Evolutionary conservation across 2,329 filamentous ascomycete genomes (phyloP).

Genomic region (Colletotrichum tropicale): DNA sequence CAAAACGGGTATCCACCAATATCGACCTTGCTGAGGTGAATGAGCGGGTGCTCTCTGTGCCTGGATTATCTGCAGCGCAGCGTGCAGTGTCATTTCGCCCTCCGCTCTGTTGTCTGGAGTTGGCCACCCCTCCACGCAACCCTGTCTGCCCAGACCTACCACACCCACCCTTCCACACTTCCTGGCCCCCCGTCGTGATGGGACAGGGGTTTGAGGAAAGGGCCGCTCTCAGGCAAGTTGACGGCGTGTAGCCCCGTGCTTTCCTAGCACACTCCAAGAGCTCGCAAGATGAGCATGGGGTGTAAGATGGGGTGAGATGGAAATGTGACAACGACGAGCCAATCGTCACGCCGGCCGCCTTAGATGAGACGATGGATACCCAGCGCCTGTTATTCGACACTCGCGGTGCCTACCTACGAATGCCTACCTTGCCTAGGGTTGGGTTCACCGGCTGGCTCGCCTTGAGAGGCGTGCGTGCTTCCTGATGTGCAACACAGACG

Average conservation of each 20-base stretch:
- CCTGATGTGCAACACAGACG: slow-evolving; percentile 11
- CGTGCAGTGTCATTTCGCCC: not conserved
- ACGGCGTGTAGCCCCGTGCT: slow-evolving; percentile 6
- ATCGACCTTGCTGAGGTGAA: not conserved
- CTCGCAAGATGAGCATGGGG: slow-evolving; percentile 13
- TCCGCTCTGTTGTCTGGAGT: slow-evolving; percentile 3
- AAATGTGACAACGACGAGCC: slow-evolving; percentile 10
- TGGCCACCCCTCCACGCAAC: slow-evolving; percentile 13
- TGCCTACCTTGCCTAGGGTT: not conserved
- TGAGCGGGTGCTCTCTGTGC: slow-evolving; percentile 1
- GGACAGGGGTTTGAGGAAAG: slow-evolving; percentile 5
- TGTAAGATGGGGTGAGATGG: slow-evolving; percentile 18
- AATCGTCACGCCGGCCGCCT: slow-evolving; percentile 7
- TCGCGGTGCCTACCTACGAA: not conserved
- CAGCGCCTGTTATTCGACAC: slow-evolving; percentile 3
- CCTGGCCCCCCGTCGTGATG: not conserved
- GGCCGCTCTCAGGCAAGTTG: slow-evolving; percentile 3
- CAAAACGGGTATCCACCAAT: slow-evolving; percentile 7
- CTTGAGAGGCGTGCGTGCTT: not conserved
- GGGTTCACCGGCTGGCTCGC: not conserved
- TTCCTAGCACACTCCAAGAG: slow-evolving; percentile 4
- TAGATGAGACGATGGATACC: slow-evolving; percentile 17
- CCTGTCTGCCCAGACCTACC: slow-evolving; percentile 4
- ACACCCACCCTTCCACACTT: slow-evolving; percentile 11
- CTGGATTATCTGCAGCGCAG: slow-evolving; percentile 14